Base-by-base conservation (phyloP, 495 filamentous ascomycete species). In the Penicillium lagena region DNA sequence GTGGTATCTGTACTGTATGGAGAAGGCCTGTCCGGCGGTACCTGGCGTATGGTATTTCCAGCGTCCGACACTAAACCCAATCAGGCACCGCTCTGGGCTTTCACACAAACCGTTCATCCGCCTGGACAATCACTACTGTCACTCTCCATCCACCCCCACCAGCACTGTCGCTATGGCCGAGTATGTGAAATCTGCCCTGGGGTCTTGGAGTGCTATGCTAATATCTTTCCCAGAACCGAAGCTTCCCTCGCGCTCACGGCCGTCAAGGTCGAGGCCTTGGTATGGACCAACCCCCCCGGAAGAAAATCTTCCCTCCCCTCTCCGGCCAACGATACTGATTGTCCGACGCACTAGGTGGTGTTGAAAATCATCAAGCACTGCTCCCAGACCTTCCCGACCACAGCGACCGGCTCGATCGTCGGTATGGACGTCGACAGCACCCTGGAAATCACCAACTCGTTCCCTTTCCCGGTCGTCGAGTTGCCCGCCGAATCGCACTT, bases 341-440 rank as follows among this genome's bases (percentile, higher is more conserved):
- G 52, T 54, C 41, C 46, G 28, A 38, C 44, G 29, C 46, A 52
- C 34, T 61, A 94, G 89, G 89, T 95, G 61, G 88, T 91, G 41
- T 89, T 95, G 88, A 95, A 95, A 71, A 88, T 96, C 58, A 89
- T 93, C 58, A 95, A 90, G 72, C 89, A 94, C 74, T 86, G 84
- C 75, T 83, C 87, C 22, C 77, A 88, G 49, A 76, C 74, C 46
- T 97, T 94, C 72, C 94, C 91, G 43, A 89, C 88, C 30, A 86
- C 81, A 15, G 88, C 90, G 42, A 97, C 89, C 41, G 90, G 90
- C 42, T 88, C 86, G 38, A 75, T 95, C 32, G 87, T 95, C 42
- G 93, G 93, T 57, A 89, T 98, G 88, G 93, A 96, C 60, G 79
- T 81, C 49, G 82, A 82, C 50, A 82, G 83, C 52, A 77, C 76